Conservation (phyloP, 441 rosid genomes). For the Melastoma candidum region DNA sequence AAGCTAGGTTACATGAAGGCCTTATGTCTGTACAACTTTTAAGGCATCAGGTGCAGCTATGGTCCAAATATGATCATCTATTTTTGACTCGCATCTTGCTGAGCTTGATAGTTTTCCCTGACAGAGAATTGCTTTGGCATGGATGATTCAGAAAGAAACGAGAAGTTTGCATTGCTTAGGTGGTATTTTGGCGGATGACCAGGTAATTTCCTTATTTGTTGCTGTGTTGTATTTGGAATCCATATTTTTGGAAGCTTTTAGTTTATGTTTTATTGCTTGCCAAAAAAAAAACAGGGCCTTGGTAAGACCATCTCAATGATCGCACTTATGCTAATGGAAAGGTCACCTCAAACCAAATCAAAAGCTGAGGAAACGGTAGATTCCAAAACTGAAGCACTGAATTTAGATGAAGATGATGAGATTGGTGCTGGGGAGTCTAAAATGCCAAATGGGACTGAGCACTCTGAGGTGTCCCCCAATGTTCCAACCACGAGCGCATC, state of each 20-base stretch:
- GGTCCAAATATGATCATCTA: slow-evolving; percentile 2
- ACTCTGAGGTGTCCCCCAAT: slow-evolving; percentile 24
- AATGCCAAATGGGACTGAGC: slow-evolving; percentile 30
- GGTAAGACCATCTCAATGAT: slow-evolving; percentile 94
- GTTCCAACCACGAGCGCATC: slow-evolving; percentile 43
- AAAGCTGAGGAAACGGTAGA: slow-evolving; percentile 38
- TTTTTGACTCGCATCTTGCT: slow-evolving; percentile 15
- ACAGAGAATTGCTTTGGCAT: slow-evolving; percentile 94
- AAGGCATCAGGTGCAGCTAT: slow-evolving; percentile 74
- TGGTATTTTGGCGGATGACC: slow-evolving; percentile 98
- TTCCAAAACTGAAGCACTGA: slow-evolving; percentile 61
- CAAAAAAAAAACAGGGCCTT: slow-evolving; percentile 55
- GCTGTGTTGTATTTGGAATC: slow-evolving; percentile 6
- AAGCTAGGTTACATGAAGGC: slow-evolving; percentile 55
- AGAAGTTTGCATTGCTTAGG: slow-evolving; percentile 74
- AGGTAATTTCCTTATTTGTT: slow-evolving; percentile 36
- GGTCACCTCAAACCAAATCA: slow-evolving; percentile 38
- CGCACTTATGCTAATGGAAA: slow-evolving; percentile 88
- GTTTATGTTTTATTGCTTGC: background rate
- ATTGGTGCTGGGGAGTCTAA: slow-evolving; percentile 24
- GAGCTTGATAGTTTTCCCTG: slow-evolving; percentile 16
- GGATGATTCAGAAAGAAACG: slow-evolving; percentile 95
- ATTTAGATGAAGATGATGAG: slow-evolving; percentile 82
- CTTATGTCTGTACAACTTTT: slow-evolving; percentile 73
- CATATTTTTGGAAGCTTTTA: slow-evolving; percentile 11